A percentile compares a stretch with the other conserved stretches of the same genome.
phyloP scores from a whole-genome alignment of 2,329 filamentous ascomycete genomes.

The Immersiporthe knoxdaviesiana region DNA sequence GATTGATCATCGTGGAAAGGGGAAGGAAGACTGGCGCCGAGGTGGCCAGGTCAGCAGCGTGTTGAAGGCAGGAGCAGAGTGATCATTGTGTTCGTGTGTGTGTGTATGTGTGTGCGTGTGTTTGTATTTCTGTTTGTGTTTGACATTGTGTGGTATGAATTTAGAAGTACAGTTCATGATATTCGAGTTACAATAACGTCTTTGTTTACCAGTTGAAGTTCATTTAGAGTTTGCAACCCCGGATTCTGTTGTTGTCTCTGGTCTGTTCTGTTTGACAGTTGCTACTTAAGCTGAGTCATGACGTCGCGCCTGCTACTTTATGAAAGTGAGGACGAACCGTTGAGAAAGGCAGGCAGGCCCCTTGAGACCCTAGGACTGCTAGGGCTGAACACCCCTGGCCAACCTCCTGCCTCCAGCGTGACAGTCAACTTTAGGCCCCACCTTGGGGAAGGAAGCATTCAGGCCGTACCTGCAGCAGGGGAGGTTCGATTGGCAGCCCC shows the following conservation, averaged over 20 bases:
- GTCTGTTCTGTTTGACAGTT: background rate
- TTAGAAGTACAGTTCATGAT: too few relatives aligned
- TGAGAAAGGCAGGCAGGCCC: too few relatives aligned
- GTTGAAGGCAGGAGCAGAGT: too few relatives aligned
- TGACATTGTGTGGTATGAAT: background rate
- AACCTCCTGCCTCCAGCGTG: background rate
- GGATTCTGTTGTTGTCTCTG: background rate
- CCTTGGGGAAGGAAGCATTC: background rate
- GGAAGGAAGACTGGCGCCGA: background rate
- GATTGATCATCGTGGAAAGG: background rate
- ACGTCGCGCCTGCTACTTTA: background rate
- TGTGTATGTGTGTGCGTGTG: too few relatives aligned
- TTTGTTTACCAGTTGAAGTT: background rate
- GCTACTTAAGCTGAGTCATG: slow-evolving; percentile 1
- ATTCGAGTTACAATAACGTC: background rate
- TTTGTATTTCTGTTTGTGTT: background rate
- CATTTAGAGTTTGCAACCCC: background rate
- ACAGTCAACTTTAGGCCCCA: background rate
- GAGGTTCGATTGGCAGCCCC: background rate
- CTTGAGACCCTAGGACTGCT: background rate
- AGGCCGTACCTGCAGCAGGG: slow-evolving; percentile 1
- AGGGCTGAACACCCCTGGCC: background rate
- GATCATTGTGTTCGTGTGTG: too few relatives aligned
- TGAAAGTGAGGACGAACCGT: background rate
- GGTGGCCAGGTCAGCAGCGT: too few relatives aligned